Percentiles rank a stretch among this genome's conserved stretches.
Evolutionary conservation across 2,329 filamentous ascomycete species (phyloP).

Genomic region (Exophiala spinifera): DNA sequence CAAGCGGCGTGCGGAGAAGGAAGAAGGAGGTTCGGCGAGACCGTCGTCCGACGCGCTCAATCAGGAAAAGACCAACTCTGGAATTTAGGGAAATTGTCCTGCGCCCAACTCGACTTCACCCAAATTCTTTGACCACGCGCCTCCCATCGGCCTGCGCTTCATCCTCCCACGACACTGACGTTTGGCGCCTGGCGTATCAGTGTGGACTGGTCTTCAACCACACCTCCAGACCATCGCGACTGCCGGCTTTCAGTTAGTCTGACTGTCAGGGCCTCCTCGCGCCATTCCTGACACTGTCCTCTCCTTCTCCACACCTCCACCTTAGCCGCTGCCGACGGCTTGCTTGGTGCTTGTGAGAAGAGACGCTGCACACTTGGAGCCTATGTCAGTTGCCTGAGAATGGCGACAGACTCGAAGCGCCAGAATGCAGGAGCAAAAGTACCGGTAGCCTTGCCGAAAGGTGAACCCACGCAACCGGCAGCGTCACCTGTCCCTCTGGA

Average conservation of each 20-base stretch:
- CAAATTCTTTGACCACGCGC: constrained; percentile 6
- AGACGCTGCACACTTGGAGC: neutral
- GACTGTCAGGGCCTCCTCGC: constrained; percentile 5
- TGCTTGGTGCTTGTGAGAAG: neutral
- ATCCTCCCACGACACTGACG: constrained; percentile 5
- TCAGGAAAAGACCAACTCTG: constrained; percentile 11
- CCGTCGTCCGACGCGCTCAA: constrained; percentile 2
- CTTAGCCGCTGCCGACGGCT: constrained; percentile 1
- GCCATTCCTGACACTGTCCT: constrained; percentile 1
- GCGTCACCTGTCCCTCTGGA: constrained; percentile 49
- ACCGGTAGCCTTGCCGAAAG: constrained; percentile 49
- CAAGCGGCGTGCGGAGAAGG: too few relatives aligned
- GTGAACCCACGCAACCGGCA: constrained; percentile 40
- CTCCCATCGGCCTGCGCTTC: constrained; percentile 7
- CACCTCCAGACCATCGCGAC: constrained; percentile 2
- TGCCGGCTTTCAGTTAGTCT: constrained; percentile 3
- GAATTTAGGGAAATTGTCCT: constrained; percentile 10
- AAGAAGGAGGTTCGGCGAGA: constrained; percentile 3
- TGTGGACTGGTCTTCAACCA: constrained; percentile 11
- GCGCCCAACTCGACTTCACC: constrained; percentile 1
- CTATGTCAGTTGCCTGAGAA: constrained; percentile 14
- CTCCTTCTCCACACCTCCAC: constrained; percentile 2
- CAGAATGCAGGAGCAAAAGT: constrained; percentile 53
- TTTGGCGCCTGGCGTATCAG: constrained; percentile 23
- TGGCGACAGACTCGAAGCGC: constrained; percentile 54